Evolutionary conservation across 352 stramenopile species (phyloP).

Genomic region (Albugo candida): DNA sequence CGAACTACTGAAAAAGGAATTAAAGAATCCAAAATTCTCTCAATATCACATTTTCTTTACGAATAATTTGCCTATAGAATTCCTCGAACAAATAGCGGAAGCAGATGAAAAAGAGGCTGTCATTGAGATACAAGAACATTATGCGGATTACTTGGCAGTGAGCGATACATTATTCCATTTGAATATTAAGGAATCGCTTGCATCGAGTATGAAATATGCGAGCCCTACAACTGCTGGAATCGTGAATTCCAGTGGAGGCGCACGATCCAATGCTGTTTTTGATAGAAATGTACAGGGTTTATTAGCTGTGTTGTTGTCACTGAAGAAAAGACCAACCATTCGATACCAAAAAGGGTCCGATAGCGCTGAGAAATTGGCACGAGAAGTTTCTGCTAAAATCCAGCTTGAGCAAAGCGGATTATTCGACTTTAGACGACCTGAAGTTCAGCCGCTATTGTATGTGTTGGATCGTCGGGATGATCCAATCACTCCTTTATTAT

Average conservation of each 20-base stretch:
- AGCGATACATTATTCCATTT: slow-evolving; percentile 97
- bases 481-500: slow-evolving; percentile 95
- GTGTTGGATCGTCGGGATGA: slow-evolving; percentile 97
- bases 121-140: slow-evolving; percentile 95
- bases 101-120: slow-evolving; percentile 91
- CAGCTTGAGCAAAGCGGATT: slow-evolving; percentile 86
- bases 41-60: slow-evolving; percentile 99
- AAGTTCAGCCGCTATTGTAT: slow-evolving; percentile 71
- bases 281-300: slow-evolving; percentile 87
- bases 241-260: slow-evolving; percentile 14
- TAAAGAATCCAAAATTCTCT: slow-evolving; percentile 87
- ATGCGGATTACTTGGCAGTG: slow-evolving; percentile 95
- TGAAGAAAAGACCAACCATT: slow-evolving; percentile 93
- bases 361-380: slow-evolving; percentile 84
- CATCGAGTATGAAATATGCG: slow-evolving; percentile 6
- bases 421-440: slow-evolving; percentile 90
- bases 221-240: slow-evolving; percentile 29
- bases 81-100: slow-evolving; percentile 91
- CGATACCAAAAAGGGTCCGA: slow-evolving; percentile 88
- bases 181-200: slow-evolving; percentile 49
- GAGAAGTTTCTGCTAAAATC: slow-evolving; percentile 88
- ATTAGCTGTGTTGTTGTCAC: slow-evolving; percentile 84
- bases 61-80: slow-evolving; percentile 86
- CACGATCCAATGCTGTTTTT: slow-evolving; percentile 53
- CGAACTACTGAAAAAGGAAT: slow-evolving; percentile 81